Evolutionary conservation across 495 filamentous ascomycete genomes (phyloP).

Genomic region (Aspergillus ellipticus): DNA sequence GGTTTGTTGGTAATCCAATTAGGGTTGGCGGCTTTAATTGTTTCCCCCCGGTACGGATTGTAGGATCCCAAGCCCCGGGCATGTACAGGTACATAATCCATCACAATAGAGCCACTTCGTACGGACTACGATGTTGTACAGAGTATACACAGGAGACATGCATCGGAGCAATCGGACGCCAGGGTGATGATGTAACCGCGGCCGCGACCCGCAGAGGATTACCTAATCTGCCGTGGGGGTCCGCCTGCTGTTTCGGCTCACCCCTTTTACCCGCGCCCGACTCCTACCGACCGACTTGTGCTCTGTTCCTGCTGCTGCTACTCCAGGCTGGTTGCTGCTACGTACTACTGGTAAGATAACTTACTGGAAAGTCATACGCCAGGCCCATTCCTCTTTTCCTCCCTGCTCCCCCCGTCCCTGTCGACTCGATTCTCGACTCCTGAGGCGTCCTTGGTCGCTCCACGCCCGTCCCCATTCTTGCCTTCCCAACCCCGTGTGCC

Average conservation of each 20-base stretch:
- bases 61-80: too few relatives aligned
- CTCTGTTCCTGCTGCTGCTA: slow-evolving; percentile 19
- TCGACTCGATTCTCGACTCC: slow-evolving; percentile 8
- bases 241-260: slow-evolving; percentile 16
- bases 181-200: background rate
- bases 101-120: too few relatives aligned
- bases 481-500: slow-evolving; percentile 17
- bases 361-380: slow-evolving; percentile 22
- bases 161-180: background rate
- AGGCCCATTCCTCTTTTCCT: slow-evolving; percentile 14
- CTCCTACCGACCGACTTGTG: slow-evolving; percentile 19
- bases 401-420: slow-evolving; percentile 11
- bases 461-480: slow-evolving; percentile 23
- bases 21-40: too few relatives aligned
- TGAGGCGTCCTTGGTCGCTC: slow-evolving; percentile 15
- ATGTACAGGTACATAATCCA: too few relatives aligned
- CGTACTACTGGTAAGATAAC: slow-evolving; percentile 21
- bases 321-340: slow-evolving; percentile 11
- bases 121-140: too few relatives aligned
- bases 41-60: too few relatives aligned
- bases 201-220: slow-evolving; percentile 2
- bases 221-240: slow-evolving; percentile 10
- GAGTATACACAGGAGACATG: too few relatives aligned
- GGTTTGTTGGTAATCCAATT: too few relatives aligned
- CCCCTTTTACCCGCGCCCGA: slow-evolving; percentile 19